Evolutionary conservation across 352 stramenopile species (phyloP).

Genomic region (Thalassiosira hispida): DNA sequence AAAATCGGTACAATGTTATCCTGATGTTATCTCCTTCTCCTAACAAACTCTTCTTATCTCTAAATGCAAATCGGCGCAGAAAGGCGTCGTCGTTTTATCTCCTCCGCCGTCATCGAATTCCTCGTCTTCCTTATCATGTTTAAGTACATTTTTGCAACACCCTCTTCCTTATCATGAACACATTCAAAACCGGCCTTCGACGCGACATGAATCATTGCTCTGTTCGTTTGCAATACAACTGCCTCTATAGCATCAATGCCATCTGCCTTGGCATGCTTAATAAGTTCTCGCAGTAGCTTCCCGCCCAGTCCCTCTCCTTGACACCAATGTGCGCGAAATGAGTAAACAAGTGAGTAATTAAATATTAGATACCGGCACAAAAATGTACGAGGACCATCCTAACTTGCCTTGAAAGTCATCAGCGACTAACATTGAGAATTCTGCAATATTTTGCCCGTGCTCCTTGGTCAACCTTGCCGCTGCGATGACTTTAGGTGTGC

Average conservation of each 20-base stretch:
- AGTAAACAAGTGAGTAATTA: background rate
- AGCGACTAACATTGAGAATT: conserved; percentile 43
- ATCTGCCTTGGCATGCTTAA: conserved; percentile 32
- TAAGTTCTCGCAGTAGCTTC: conserved; percentile 35
- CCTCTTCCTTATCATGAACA: conserved; percentile 31
- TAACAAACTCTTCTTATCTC: no score
- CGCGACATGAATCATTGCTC: conserved; percentile 39
- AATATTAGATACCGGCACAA: background rate
- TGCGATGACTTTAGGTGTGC: conserved; percentile 31
- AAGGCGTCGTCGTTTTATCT: background rate
- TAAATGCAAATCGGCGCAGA: conserved; percentile 3
- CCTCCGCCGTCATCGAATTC: background rate
- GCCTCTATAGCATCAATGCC: conserved; percentile 40
- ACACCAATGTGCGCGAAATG: background rate
- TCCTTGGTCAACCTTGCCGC: conserved; percentile 36
- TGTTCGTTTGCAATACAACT: conserved; percentile 30
- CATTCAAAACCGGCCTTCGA: conserved; percentile 43
- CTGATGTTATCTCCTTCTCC: no score
- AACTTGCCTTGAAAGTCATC: conserved; percentile 41
- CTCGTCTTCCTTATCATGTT: conserved; percentile 1
- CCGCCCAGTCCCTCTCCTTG: conserved; percentile 30
- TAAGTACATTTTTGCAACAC: conserved; percentile 22
- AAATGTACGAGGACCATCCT: background rate
- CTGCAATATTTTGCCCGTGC: conserved; percentile 31
- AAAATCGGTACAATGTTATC: no score